phyloP scores from a whole-genome alignment of 2,329 filamentous ascomycete species.

The Alternaria metachromatica region DNA sequence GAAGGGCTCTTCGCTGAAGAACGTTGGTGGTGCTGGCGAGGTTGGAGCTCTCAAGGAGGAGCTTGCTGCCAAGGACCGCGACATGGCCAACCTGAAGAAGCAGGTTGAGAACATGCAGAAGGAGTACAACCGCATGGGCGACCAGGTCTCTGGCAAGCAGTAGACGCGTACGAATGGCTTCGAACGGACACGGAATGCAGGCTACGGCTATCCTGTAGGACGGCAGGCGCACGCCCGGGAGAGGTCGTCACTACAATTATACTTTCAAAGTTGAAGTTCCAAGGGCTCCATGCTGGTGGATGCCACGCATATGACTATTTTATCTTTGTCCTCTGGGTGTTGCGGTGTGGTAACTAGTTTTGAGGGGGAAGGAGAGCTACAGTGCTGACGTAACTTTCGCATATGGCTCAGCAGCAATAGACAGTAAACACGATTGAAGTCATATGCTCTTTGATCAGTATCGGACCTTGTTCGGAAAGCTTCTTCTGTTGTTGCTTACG shows the following conservation, averaged over 20 bases:
- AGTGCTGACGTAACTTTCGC: constrained; percentile 2
- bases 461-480: background rate
- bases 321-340: constrained; percentile 5
- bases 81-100: constrained; percentile 89
- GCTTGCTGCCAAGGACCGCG: constrained; percentile 75
- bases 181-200: constrained; percentile 16
- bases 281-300: background rate
- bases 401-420: background rate
- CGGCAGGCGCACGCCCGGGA: constrained; percentile 8
- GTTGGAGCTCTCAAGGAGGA: constrained; percentile 72
- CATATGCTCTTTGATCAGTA: background rate
- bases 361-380: background rate
- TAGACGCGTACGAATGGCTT: constrained; percentile 46
- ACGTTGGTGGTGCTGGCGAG: constrained; percentile 77
- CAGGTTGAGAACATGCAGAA: constrained; percentile 82
- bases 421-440: background rate
- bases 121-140: constrained; percentile 86
- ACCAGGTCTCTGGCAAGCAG: constrained; percentile 73
- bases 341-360: constrained; percentile 6
- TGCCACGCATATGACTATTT: constrained; percentile 2
- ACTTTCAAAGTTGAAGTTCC: background rate
- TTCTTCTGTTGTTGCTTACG: background rate
- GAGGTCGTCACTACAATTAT: constrained; percentile 3
- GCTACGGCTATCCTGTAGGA: background rate
- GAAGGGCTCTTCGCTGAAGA: constrained; percentile 73